These are phyloP conservation scores for Eutrema heterophyllum DNA, from an alignment of 345 rosid genomes.

Conservation along the genomic window DNA sequence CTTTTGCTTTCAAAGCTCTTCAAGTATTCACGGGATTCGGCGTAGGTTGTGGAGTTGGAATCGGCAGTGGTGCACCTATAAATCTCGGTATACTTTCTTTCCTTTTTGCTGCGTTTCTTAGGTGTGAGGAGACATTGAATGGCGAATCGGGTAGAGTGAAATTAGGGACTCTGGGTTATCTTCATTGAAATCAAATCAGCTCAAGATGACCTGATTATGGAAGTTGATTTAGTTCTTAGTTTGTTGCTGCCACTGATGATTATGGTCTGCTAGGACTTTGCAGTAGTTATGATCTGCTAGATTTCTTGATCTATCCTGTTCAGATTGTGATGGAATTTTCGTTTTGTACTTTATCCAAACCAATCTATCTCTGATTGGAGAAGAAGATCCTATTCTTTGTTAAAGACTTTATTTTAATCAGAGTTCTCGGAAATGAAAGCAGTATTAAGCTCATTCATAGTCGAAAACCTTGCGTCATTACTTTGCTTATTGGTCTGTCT, in stretches of 20 bases:
- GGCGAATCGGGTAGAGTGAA: not conserved
- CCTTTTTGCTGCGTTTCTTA: not conserved
- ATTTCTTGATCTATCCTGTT: not conserved
- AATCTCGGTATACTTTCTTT: slow-evolving; percentile 53
- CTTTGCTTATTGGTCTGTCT: slow-evolving; percentile 1
- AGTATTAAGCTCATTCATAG: not conserved
- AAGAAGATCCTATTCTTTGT: not conserved
- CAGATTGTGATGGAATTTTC: not conserved
- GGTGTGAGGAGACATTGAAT: not conserved
- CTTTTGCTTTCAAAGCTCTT: slow-evolving; percentile 78
- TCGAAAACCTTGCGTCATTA: not conserved
- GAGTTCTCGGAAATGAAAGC: not conserved
- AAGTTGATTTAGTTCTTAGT: not conserved
- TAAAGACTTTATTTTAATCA: not conserved
- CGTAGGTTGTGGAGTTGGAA: slow-evolving; percentile 90
- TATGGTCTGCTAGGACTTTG: not conserved
- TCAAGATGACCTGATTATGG: not conserved
- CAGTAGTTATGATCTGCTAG: too few relatives aligned
- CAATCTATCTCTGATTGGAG: not conserved
- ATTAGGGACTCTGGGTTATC: too few relatives aligned
- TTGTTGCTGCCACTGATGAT: not conserved
- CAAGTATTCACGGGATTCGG: slow-evolving; percentile 98
- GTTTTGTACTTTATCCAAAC: not conserved
- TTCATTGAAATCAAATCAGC: not conserved
- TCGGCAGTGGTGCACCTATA: slow-evolving; percentile 76